Conservation (phyloP, 2,329 filamentous ascomycete species). For the Thielaviopsis cerberus region DNA sequence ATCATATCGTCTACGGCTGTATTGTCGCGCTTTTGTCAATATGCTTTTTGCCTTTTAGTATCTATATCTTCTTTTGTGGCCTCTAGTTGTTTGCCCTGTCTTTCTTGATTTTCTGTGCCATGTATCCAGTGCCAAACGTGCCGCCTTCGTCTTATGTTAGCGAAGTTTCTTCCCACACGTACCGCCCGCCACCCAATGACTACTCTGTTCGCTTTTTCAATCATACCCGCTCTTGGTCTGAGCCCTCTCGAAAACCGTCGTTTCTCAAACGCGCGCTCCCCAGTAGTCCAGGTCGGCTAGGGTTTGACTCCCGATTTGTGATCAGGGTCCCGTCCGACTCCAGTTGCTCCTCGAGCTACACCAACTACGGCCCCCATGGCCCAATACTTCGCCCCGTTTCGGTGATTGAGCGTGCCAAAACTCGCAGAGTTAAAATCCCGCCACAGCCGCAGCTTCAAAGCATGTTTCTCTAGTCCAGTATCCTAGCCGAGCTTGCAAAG, state of each 20-base stretch:
- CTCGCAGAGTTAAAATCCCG: not conserved
- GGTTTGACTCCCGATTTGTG: not conserved
- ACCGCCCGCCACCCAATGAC: not conserved
- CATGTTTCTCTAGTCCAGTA: not conserved
- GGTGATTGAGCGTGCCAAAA: not conserved
- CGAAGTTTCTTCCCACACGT: not conserved
- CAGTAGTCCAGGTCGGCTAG: not conserved
- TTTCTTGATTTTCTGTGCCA: not conserved
- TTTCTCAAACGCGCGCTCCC: not conserved
- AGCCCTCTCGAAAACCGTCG: not conserved
- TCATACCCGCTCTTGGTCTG: not conserved
- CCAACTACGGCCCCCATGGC: not conserved
- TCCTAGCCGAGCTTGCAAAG: not conserved
- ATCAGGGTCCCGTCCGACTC: not conserved
- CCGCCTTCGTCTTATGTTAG: not conserved
- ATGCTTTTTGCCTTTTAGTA: not conserved
- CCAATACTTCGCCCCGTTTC: not conserved
- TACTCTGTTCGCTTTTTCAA: not conserved
- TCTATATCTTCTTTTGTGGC: not conserved
- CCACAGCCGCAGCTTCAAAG: not conserved
- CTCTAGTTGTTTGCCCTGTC: not conserved
- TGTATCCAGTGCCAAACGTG: not conserved
- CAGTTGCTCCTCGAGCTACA: not conserved
- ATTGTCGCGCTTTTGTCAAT: not conserved
- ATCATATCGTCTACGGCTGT: not conserved